Evolutionary conservation across 2,329 filamentous ascomycete genomes (phyloP), one percentile per base, ranked within the genome.

Genomic region (Botryosphaeria dothidea): DNA sequence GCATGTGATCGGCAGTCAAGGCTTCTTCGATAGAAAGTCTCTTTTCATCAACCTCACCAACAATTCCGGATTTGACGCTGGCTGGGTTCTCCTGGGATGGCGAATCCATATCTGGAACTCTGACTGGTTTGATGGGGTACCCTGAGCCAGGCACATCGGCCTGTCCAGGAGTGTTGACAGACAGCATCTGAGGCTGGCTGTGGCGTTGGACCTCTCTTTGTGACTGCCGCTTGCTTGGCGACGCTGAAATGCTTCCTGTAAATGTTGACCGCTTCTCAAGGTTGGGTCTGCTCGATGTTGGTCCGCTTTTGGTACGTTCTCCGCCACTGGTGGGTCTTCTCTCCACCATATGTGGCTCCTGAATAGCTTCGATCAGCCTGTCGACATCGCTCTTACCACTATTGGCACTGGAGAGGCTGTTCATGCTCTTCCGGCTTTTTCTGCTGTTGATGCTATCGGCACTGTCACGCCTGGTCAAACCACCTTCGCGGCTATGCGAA

Each of bases 291-390:
- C 38, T 38, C 2, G 29, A 3, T 4, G 15, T 21, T n/a, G 27
- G 15, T 7, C 13, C 23, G 6, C 51, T 48, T 13, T 27, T 19
- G 5, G 34, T 27, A 6, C 41, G 62, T 15, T 31, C 49, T 11
- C 27, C 17, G 17, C 38, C 23, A 25, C 41, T 46, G 2, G 8
- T 15, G 29, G 73, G 77, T 41, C 69, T 49, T 62, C 67, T 68
- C 2, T 72, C 70, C 1, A 75, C 68, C 60, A 77, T 65, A 48
- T 81, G 75, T 0, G 89, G 85, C 11, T 85, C 87, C 70, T 89
- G 85, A 2, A 92, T 90, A 2, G 89, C 90, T 71, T 91, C 85
- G 25, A 92, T 92, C 13, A 92, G 79, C 29, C 90, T 81, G 66
- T 92, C 90, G 0, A 90, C 88, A 69, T 92, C 88, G 69, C 86